phyloP scores from a whole-genome alignment of 2,329 filamentous ascomycete species.

The Exophiala viscosa region DNA sequence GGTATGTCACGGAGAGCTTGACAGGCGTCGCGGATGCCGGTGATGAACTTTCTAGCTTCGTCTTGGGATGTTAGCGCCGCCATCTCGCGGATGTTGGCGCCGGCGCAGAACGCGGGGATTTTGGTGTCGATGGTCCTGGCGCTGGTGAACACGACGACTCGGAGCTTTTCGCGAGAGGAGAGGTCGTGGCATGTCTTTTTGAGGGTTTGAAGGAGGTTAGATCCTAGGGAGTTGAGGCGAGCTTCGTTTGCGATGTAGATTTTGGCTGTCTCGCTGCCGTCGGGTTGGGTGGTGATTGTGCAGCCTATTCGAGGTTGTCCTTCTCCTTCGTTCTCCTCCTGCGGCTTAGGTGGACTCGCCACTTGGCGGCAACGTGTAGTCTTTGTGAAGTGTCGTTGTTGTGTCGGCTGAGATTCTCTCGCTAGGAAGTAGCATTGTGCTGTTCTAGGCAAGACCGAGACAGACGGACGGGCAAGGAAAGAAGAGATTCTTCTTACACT shows the following conservation, averaged over 20 bases:
- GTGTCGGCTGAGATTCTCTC: no score
- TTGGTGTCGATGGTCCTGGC: not conserved
- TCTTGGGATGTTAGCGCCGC: not conserved
- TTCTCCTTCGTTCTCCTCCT: not conserved
- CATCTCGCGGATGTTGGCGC: conserved; percentile 2
- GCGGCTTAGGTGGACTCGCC: not conserved
- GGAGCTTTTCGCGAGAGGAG: not conserved
- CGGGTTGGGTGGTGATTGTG: not conserved
- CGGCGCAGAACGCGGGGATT: conserved; percentile 3
- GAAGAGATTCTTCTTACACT: no score
- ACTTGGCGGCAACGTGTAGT: not conserved
- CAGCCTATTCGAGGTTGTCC: not conserved
- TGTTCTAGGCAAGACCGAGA: no score
- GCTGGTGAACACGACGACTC: conserved; percentile 1
- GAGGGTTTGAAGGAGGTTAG: not conserved
- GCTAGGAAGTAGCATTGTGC: no score
- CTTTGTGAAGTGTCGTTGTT: no score
- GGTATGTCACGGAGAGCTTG: conserved; percentile 8
- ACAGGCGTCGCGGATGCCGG: conserved; percentile 22
- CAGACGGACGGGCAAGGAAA: no score
- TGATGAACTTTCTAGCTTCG: conserved; percentile 37
- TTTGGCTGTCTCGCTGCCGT: not conserved
- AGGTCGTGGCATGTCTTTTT: not conserved
- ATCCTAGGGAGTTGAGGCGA: not conserved
- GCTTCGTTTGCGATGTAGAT: conserved; percentile 1